A percentile compares a stretch with the other conserved stretches of the same genome.
phyloP scores from a whole-genome alignment of 352 stramenopile genomes.

The Globisporangium megalacanthum region DNA sequence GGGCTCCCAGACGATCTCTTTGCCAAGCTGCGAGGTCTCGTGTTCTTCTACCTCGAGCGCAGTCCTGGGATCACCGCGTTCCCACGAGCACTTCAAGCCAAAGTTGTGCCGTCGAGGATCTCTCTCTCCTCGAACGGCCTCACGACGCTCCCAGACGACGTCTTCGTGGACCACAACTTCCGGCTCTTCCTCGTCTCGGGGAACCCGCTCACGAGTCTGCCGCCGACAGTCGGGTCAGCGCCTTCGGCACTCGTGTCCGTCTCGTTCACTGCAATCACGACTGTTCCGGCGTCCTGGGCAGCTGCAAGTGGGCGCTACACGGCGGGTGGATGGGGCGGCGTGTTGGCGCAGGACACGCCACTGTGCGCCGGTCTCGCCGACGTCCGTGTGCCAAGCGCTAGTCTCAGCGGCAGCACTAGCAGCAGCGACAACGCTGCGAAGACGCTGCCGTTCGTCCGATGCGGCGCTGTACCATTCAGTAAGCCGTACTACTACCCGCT shows the following conservation, averaged over 20 bases:
- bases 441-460: not conserved
- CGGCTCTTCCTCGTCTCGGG: conserved; percentile 4
- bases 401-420: not conserved
- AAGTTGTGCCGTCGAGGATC: not conserved
- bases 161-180: conserved; percentile 1
- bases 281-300: not conserved
- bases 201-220: conserved; percentile 8
- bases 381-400: not conserved
- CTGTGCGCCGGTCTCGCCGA: not conserved
- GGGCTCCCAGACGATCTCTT: conserved; percentile 8
- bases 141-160: not conserved
- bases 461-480: no score
- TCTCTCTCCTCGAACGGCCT: not conserved
- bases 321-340: not conserved
- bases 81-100: not conserved
- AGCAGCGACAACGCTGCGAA: not conserved
- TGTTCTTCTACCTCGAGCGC: conserved; percentile 10
- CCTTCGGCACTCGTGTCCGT: not conserved
- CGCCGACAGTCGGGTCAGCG: not conserved
- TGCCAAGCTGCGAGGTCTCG: conserved; percentile 2
- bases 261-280: not conserved
- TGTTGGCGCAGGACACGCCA: not conserved
- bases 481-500: not conserved
- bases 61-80: conserved; percentile 7
- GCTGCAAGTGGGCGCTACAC: not conserved